These are phyloP conservation scores for Fraxinus sp. DNA, from an alignment of 305 asterid species.

Conservation along the genomic window DNA sequence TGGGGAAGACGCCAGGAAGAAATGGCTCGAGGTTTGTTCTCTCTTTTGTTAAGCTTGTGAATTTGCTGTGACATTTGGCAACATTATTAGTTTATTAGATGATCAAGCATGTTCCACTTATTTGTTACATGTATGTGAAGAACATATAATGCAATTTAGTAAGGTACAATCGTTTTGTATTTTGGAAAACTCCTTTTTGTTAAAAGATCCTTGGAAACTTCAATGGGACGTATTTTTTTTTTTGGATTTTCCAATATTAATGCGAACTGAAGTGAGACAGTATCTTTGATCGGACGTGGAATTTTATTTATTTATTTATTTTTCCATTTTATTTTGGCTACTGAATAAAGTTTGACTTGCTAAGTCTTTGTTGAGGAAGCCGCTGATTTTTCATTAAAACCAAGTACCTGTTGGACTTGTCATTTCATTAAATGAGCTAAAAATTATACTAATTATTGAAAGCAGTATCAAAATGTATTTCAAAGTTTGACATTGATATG, in stretches of 20 bases:
- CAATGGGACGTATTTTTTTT: not conserved
- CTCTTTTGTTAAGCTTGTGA: slow-evolving; percentile 11
- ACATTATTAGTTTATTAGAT: slow-evolving; percentile 10
- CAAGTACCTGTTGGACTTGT: not conserved
- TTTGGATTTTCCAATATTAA: not conserved
- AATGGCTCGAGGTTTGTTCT: slow-evolving; percentile 87
- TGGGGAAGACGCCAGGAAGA: slow-evolving; percentile 84
- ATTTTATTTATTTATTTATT: not conserved
- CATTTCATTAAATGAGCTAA: not conserved
- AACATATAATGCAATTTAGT: not conserved
- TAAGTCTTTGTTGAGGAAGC: not conserved
- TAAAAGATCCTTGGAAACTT: not conserved
- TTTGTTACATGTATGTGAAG: slow-evolving; percentile 13
- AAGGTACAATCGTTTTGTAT: not conserved
- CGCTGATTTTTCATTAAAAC: not conserved
- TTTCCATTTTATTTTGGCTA: not conserved
- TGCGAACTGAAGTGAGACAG: not conserved
- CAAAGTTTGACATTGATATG: not conserved
- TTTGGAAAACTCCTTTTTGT: not conserved
- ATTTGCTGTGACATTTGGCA: slow-evolving; percentile 8
- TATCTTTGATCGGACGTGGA: not conserved
- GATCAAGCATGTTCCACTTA: slow-evolving; percentile 8
- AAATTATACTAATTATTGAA: not conserved
- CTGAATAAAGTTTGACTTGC: not conserved
- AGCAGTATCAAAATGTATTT: not conserved